Base-by-base conservation (phyloP, 1,139 yeast species). In the Hemisphaericaspora lyxosophila region DNA sequence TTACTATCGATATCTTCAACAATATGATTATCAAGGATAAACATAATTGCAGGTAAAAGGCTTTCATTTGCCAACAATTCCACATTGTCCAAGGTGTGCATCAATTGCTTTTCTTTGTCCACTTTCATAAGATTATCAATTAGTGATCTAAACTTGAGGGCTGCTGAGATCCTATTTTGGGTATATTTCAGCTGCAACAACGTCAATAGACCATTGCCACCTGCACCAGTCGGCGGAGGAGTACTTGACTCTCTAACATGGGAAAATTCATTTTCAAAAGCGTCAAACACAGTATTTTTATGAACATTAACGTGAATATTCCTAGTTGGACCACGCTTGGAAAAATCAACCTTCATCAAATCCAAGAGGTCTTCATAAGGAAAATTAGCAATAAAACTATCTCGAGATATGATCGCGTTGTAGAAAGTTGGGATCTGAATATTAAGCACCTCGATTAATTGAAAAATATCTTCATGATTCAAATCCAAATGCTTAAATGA, bases 251-350 rank as follows among this genome's bases (percentile, higher is more conserved):
- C 44, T 31, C 48, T 29, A 12, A 45, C 40, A 3, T 29, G 32
- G 2, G 46, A 33, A 33, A 45, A 45, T 31, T 45, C 48, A 5
- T 24, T 25, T 9, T 37, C 46, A 19, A 38, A 34, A 5, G 35
- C 44, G 5, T 34, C 33, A 18, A 31, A 31, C 34, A 15, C 20
- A n/a, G n/a, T 18, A 17, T 7, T 11, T 28, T 13, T 27, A 7
- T 9, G 30, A 7, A 4, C 7, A 12, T 9, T 11, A 5, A 14
- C 11, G 5, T 16, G 15, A 5, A 12, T 27, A 16, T 27, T 15
- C 7, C 4, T 16, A 11, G 7, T 16, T 16, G 15, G 20, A 7
- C 3, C 15, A 28, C 12, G 11, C 18, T 28, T 23, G n/a, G 17
- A 18, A n/a, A n/a, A n/a, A n/a, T n/a, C n/a, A n/a, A n/a, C n/a